These are phyloP conservation scores for Daldinia concentrica DNA, from an alignment of 495 filamentous ascomycete species.

Conservation along the genomic window DNA sequence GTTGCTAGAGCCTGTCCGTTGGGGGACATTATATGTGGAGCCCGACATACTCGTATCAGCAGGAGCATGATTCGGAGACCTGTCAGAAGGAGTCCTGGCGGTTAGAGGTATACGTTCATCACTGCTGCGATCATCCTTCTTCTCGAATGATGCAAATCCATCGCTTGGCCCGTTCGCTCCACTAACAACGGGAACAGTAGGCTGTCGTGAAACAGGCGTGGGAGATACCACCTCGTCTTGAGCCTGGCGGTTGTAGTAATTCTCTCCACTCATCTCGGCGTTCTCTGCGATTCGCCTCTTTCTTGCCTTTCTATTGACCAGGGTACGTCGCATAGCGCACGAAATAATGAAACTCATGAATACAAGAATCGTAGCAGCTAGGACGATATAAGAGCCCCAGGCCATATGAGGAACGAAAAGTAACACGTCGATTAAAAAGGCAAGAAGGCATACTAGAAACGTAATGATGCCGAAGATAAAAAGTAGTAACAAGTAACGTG, in stretches of 20 bases:
- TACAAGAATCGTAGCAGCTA: slow-evolving; percentile 89
- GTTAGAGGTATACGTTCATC: slow-evolving; percentile 91
- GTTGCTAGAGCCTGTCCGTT: slow-evolving; percentile 45
- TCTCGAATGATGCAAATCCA: slow-evolving; percentile 83
- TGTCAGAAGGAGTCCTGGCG: slow-evolving; percentile 64
- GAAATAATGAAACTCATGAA: slow-evolving; percentile 84
- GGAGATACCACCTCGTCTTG: slow-evolving; percentile 55
- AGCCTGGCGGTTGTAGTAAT: slow-evolving; percentile 82
- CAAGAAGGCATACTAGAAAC: slow-evolving; percentile 82
- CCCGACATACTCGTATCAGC: slow-evolving; percentile 50
- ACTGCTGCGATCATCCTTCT: slow-evolving; percentile 65
- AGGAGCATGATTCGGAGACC: slow-evolving; percentile 51
- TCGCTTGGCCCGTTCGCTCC: slow-evolving; percentile 62
- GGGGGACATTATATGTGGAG: slow-evolving; percentile 41
- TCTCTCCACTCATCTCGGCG: slow-evolving; percentile 92
- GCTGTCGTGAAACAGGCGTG: slow-evolving; percentile 57
- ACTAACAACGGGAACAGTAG: slow-evolving; percentile 64
- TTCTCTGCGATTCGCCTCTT: slow-evolving; percentile 92
- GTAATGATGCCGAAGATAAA: slow-evolving; percentile 88
- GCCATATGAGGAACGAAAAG: slow-evolving; percentile 93
- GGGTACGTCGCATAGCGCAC: slow-evolving; percentile 95
- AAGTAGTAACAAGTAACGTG: slow-evolving; percentile 82
- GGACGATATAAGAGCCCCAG: slow-evolving; percentile 95
- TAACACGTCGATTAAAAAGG: slow-evolving; percentile 94
- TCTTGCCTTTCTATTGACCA: slow-evolving; percentile 90